phyloP scores from a whole-genome alignment of 2,329 filamentous ascomycete species.

The Herpotrichia juniperi region DNA sequence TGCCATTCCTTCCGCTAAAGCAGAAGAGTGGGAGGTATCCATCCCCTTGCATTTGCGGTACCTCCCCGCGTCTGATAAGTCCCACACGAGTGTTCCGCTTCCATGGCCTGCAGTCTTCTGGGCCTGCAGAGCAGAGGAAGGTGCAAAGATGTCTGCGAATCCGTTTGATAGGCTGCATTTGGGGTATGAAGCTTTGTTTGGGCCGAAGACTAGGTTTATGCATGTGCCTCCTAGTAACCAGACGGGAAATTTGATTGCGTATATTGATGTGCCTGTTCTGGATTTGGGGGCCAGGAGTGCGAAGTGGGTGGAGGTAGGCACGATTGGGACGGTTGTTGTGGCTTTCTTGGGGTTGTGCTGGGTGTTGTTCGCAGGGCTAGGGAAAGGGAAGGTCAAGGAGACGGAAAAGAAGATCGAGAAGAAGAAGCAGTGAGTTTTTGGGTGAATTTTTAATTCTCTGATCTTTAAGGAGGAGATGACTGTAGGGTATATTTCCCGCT shows the following conservation, averaged over 20 bases:
- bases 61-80: conserved; percentile 55
- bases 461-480: too few relatives aligned
- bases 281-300: conserved; percentile 34
- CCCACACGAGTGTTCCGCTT: conserved; percentile 56
- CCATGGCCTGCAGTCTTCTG: conserved; percentile 89
- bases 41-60: conserved; percentile 90
- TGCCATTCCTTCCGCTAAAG: conserved; percentile 46
- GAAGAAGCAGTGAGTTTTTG: conserved; percentile 6
- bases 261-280: conserved; percentile 51
- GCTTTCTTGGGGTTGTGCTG: conserved; percentile 55
- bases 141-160: conserved; percentile 72
- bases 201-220: conserved; percentile 79
- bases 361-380: conserved; percentile 40
- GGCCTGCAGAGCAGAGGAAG: conserved; percentile 76
- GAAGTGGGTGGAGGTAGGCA: conserved; percentile 50
- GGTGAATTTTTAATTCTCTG: too few relatives aligned
- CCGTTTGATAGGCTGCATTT: conserved; percentile 85
- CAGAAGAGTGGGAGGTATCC: conserved; percentile 65
- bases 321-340: conserved; percentile 48
- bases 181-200: conserved; percentile 86
- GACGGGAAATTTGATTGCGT: conserved; percentile 31
- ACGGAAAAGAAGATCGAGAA: conserved; percentile 8
- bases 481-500: background rate
- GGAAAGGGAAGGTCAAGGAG: conserved; percentile 6
- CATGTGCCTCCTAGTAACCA: conserved; percentile 57